Conservation (phyloP, 164 flowering plant species). For the Tetracentron sinense region DNA sequence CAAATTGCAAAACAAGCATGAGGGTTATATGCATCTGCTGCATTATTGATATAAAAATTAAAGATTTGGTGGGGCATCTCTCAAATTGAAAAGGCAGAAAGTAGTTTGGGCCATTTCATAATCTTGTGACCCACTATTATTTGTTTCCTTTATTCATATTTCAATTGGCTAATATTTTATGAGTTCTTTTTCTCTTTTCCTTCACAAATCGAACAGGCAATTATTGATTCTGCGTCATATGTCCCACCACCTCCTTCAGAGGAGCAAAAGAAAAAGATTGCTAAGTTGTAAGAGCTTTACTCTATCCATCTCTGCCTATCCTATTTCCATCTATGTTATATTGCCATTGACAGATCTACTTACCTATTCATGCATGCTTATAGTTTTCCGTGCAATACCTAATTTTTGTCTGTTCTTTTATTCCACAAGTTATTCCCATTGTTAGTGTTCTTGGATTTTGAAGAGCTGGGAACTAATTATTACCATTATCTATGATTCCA, state of each 20-base stretch:
- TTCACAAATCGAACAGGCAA: conserved; percentile 45
- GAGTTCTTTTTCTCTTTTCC: background rate
- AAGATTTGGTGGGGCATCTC: too few relatives aligned
- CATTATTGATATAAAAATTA: too few relatives aligned
- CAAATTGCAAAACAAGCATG: too few relatives aligned
- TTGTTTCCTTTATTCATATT: conserved; percentile 3
- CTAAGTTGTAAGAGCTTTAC: conserved; percentile 56
- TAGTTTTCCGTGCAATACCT: too few relatives aligned
- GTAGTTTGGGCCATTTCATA: background rate
- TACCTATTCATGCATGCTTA: background rate
- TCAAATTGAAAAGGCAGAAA: too few relatives aligned
- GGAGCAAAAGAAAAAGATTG: conserved; percentile 86
- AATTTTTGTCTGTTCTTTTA: too few relatives aligned
- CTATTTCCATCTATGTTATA: background rate
- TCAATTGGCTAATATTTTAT: background rate
- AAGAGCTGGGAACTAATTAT: background rate
- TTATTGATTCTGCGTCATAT: conserved; percentile 93
- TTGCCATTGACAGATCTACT: background rate
- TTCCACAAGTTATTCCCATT: too few relatives aligned
- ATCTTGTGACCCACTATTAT: background rate
- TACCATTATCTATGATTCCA: conserved; percentile 15
- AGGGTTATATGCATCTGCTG: background rate
- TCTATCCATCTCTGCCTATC: background rate
- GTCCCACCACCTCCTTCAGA: conserved; percentile 98
- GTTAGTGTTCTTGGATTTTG: background rate